Conservation (phyloP, 192 early-diverging fungal species). For the Coemansia sp. region DNA sequence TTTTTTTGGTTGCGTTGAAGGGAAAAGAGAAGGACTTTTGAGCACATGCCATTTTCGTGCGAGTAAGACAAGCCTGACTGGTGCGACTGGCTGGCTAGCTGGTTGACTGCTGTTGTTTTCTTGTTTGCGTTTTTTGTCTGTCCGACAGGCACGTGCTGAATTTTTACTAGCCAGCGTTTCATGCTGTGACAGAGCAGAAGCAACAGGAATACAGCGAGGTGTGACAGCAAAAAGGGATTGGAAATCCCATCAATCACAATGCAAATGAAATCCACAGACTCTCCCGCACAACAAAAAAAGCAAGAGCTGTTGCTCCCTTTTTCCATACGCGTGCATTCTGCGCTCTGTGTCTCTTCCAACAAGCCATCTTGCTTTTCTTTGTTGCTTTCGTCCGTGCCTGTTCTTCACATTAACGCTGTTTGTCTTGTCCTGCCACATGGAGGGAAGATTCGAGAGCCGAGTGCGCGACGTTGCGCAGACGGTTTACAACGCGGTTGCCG, state of each 20-base stretch:
- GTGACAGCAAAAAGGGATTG: too few relatives aligned
- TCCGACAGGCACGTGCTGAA: too few relatives aligned
- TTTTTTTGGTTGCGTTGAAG: background rate
- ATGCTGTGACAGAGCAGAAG: too few relatives aligned
- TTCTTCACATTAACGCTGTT: background rate
- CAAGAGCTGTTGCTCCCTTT: background rate
- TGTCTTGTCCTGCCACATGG: background rate
- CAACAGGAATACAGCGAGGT: too few relatives aligned
- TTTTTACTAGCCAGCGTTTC: too few relatives aligned
- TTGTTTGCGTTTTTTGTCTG: too few relatives aligned
- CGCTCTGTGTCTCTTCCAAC: too few relatives aligned
- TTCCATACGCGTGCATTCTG: too few relatives aligned
- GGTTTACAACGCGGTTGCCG: constrained; percentile 27
- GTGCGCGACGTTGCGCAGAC: constrained; percentile 33
- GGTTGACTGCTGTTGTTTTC: background rate
- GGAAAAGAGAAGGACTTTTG: background rate
- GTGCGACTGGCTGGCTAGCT: too few relatives aligned
- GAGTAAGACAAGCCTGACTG: background rate
- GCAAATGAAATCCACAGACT: too few relatives aligned
- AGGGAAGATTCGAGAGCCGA: constrained; percentile 27
- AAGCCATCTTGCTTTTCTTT: background rate
- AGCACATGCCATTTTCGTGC: too few relatives aligned
- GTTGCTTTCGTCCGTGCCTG: background rate
- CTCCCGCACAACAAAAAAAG: background rate
- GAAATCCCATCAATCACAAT: too few relatives aligned